Base-by-base conservation (phyloP, 2,329 filamentous ascomycete species). In the Neoascochyta sp. region DNA sequence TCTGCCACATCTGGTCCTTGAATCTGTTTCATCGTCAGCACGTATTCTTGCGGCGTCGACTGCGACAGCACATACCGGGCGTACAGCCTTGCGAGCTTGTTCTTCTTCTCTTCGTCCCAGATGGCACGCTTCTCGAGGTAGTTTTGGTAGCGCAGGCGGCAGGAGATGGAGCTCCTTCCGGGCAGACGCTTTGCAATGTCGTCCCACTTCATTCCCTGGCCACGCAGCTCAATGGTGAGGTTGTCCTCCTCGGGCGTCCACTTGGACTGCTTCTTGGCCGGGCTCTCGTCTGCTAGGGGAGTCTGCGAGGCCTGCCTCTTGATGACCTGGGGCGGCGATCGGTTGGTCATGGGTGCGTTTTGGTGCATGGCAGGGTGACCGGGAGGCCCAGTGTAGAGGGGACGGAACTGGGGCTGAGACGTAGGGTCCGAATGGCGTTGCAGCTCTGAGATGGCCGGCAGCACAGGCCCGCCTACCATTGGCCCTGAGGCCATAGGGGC, bases 101-200 rank as follows among this genome's bases (percentile, higher is more conserved):
- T 94, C 69, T 95, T 96, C 60, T 87, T 84, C 63, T 96, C 90
- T 57, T 96, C 92, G 54, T 95, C 88, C 89, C 90, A 96, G 60
- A 94, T 87, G 52, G 86, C 88, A 34, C 88, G 76, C 54, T 88
- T 78, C 64, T 98, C 92, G 30, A 95, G 77, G 60, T 96, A 96
- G 62, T 98, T 98, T 55, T 96, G 90, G 63, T 95, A 96, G 57
- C 95, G 88, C 29, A 96, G 73, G 23, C 90, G 81, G 64, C 90
- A 96, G 51, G 88, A 94, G 54, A 95, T 95, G 34, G 88, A 83
- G 64, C 88, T 95, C 50, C 92, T 79, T 41, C 90, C 90, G 3
- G 88, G 89, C 27, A 96, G 70, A 32, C 83, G 78, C 68, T 90
- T 93, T 41, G 87, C 93, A 52, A 96, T 95, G 63, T 96, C 90